Percentiles rank a stretch among this genome's conserved stretches.
Evolutionary conservation across 2,329 filamentous ascomycete species (phyloP).

Genomic region (Herpotrichia juniperi): DNA sequence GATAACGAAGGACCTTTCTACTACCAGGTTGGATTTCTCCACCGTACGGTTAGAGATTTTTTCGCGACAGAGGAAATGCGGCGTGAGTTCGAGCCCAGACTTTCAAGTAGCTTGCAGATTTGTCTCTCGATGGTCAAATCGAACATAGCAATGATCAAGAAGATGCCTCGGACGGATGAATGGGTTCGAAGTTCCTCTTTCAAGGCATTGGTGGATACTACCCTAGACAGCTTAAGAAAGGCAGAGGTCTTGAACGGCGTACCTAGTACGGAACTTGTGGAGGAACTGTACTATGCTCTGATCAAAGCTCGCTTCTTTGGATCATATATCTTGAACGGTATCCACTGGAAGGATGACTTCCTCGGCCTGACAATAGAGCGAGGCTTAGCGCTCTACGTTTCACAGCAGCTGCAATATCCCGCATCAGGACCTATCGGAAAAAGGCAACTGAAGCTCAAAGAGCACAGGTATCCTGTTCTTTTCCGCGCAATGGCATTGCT

Average conservation of each 20-base stretch:
- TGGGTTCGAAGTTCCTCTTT: neutral
- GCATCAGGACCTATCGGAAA: neutral
- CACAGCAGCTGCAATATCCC: conserved; percentile 1
- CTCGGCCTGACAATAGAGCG: conserved; percentile 2
- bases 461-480: neutral
- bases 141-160: conserved; percentile 4
- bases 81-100: conserved; percentile 1
- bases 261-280: conserved; percentile 1
- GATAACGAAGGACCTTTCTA: neutral
- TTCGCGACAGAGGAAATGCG: conserved; percentile 42
- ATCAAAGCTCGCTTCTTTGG: neutral
- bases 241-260: neutral
- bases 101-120: neutral
- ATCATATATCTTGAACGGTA: neutral
- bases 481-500: neutral
- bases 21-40: conserved; percentile 11
- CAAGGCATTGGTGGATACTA: neutral
- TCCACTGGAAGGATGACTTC: neutral
- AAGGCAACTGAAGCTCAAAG: neutral
- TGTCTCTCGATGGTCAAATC: conserved; percentile 3
- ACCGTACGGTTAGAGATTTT: conserved; percentile 15
- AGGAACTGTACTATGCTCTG: conserved; percentile 3
- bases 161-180: neutral
- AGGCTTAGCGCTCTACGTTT: conserved; percentile 2
- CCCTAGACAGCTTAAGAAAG: neutral